Evolutionary conservation across 2,329 filamentous ascomycete genomes (phyloP).

Genomic region (Colletotrichum scovillei): DNA sequence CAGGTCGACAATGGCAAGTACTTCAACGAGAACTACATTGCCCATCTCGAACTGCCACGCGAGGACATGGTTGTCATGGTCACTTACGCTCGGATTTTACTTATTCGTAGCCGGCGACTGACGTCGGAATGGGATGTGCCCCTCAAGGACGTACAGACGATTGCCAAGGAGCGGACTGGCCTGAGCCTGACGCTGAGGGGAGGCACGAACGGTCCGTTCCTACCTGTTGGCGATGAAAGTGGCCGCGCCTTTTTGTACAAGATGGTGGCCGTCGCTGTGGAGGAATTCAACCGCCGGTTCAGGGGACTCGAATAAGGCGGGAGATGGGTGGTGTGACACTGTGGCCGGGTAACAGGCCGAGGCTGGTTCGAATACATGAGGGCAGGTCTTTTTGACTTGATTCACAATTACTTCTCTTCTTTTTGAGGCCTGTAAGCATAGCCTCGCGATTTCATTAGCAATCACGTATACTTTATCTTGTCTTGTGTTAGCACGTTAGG

Average conservation of each 20-base stretch:
- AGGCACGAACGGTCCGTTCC: conserved; percentile 92
- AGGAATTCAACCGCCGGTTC: conserved; percentile 75
- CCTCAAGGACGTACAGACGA: conserved; percentile 95
- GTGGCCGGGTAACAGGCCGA: background rate
- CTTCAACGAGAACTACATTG: conserved; percentile 98
- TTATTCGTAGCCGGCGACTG: conserved; percentile 87
- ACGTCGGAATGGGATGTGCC: conserved; percentile 96
- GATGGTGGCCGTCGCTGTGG: conserved; percentile 74
- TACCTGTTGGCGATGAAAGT: conserved; percentile 92
- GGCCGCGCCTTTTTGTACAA: conserved; percentile 71
- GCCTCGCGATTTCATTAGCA: conserved; percentile 19
- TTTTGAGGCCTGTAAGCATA: conserved; percentile 12
- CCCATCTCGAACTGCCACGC: conserved; percentile 89
- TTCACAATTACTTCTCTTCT: background rate
- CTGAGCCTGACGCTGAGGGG: conserved; percentile 90
- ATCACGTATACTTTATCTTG: conserved; percentile 1
- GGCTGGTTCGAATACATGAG: background rate
- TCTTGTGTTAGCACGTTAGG: background rate
- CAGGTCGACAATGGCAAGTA: conserved; percentile 97
- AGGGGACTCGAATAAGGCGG: conserved; percentile 51
- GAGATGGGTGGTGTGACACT: background rate
- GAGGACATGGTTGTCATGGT: conserved; percentile 93
- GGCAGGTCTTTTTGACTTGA: background rate
- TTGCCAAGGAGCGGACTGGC: conserved; percentile 95
- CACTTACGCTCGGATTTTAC: conserved; percentile 87